A percentile compares a stretch with the other conserved stretches of the same genome.
These are phyloP conservation scores for Penicillium digitatum DNA, from an alignment of 2,329 filamentous ascomycete species.

Conservation along the genomic window DNA sequence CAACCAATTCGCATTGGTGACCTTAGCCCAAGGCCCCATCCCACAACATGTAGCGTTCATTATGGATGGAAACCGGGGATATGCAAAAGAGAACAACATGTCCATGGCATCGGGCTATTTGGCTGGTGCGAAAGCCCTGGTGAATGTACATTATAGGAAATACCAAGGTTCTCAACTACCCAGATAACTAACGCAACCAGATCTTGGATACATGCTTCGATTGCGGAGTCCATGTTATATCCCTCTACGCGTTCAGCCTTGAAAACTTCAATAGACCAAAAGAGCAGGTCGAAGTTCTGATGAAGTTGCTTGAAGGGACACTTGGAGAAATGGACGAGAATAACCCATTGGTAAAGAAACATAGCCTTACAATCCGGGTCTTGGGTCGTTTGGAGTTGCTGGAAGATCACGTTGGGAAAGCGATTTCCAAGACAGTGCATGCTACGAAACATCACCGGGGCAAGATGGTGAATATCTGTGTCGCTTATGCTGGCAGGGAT, in stretches of 20 bases:
- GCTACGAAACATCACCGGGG: neutral
- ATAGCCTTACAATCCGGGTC: neutral
- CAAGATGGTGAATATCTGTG: neutral
- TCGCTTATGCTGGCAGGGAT: neutral
- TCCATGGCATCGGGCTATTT: neutral
- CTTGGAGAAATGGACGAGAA: neutral
- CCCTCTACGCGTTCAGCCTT: constrained; percentile 15
- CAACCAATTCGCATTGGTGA: neutral
- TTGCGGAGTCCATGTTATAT: constrained; percentile 1
- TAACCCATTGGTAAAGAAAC: neutral
- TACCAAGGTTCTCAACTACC: no score
- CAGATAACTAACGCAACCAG: neutral
- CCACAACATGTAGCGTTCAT: constrained; percentile 12
- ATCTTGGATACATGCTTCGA: neutral
- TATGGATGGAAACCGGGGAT: constrained; percentile 17
- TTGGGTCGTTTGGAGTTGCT: neutral
- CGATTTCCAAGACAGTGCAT: neutral
- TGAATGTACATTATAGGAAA: neutral
- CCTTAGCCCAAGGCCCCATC: constrained; percentile 5
- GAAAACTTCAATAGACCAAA: constrained; percentile 14
- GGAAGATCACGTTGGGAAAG: neutral
- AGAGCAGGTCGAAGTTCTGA: constrained; percentile 7
- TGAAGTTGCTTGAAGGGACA: neutral
- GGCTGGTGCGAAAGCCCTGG: neutral
- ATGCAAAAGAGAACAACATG: neutral